Evolutionary conservation across 2,329 filamentous ascomycete genomes (phyloP).

Genomic region (Fusarium illudens): DNA sequence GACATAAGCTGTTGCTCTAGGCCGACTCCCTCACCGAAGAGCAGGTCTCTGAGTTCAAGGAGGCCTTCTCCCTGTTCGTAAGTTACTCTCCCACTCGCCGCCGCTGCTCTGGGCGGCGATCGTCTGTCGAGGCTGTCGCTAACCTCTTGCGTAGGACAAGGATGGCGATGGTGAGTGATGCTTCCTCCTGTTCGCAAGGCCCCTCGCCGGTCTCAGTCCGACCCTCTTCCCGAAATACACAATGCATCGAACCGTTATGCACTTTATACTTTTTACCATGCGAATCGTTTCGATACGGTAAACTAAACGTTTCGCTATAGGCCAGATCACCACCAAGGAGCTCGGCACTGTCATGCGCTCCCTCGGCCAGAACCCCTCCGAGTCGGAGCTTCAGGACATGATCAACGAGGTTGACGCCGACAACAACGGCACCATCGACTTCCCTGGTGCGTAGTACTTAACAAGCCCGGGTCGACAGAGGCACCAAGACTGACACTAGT

Average conservation of each 20-base stretch:
- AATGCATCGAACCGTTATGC: constrained; percentile 1
- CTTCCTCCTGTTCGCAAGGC: constrained; percentile 25
- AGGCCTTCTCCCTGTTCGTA: constrained; percentile 99
- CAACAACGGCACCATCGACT: constrained; percentile 93
- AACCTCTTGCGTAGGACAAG: constrained; percentile 71
- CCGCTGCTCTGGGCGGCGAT: not conserved
- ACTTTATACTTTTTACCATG: not conserved
- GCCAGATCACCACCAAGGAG: constrained; percentile 92
- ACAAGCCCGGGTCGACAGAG: not conserved
- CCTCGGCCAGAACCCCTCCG: constrained; percentile 87
- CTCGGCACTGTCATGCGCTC: constrained; percentile 91
- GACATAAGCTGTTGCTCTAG: constrained; percentile 57
- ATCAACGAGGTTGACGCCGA: constrained; percentile 93
- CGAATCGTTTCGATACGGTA: constrained; percentile 16
- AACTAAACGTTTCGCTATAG: constrained; percentile 54
- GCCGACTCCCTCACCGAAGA: constrained; percentile 99
- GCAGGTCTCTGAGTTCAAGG: constrained; percentile 99
- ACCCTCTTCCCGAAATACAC: constrained; percentile 18
- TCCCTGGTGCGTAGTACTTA: constrained; percentile 71
- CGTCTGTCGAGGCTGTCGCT: constrained; percentile 32
- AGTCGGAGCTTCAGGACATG: constrained; percentile 92
- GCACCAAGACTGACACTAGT: constrained; percentile 26
- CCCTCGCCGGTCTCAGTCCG: constrained; percentile 12
- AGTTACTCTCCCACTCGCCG: constrained; percentile 53
- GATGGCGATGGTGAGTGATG: constrained; percentile 83